A percentile compares a stretch with the other conserved stretches of the same genome.
Evolutionary conservation across 495 filamentous ascomycete genomes (phyloP).

Genomic region (Terfezia claveryi): DNA sequence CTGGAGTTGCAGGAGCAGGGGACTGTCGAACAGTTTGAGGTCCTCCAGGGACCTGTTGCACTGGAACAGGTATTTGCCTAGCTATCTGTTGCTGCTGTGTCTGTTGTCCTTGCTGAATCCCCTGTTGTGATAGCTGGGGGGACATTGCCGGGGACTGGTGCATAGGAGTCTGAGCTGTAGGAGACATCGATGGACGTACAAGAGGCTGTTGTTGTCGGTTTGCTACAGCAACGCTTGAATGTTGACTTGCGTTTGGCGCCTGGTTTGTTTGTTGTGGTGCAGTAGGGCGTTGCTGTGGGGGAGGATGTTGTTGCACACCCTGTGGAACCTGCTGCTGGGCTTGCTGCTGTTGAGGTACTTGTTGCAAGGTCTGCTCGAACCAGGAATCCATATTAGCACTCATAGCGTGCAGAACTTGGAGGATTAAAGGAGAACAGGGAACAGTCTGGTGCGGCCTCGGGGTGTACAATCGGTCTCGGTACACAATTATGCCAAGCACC

Average conservation of each 20-base stretch:
- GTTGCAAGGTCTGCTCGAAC: background rate
- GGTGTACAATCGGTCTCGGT: no score
- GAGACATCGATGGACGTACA: background rate
- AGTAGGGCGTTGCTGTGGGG: background rate
- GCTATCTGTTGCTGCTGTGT: constrained; percentile 4
- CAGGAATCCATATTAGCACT: no score
- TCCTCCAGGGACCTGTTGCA: background rate
- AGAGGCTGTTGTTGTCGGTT: constrained; percentile 6
- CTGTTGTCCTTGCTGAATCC: background rate
- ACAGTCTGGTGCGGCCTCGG: no score
- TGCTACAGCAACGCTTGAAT: constrained; percentile 5
- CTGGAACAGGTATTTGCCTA: constrained; percentile 15
- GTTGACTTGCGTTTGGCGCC: background rate
- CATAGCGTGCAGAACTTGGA: no score
- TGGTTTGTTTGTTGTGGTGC: constrained; percentile 1
- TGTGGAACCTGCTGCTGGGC: constrained; percentile 9
- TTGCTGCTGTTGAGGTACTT: background rate
- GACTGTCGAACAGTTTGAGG: constrained; percentile 4
- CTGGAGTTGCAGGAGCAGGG: constrained; percentile 13
- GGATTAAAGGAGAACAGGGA: no score
- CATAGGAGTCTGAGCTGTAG: background rate
- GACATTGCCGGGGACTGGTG: background rate
- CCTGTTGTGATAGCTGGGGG: background rate
- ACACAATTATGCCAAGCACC: no score
- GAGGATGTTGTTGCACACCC: constrained; percentile 6